A percentile compares a stretch with the other conserved stretches of the same genome.
Conservation (phyloP, 2,329 filamentous ascomycete genomes). For the Colletotrichum sp. region DNA sequence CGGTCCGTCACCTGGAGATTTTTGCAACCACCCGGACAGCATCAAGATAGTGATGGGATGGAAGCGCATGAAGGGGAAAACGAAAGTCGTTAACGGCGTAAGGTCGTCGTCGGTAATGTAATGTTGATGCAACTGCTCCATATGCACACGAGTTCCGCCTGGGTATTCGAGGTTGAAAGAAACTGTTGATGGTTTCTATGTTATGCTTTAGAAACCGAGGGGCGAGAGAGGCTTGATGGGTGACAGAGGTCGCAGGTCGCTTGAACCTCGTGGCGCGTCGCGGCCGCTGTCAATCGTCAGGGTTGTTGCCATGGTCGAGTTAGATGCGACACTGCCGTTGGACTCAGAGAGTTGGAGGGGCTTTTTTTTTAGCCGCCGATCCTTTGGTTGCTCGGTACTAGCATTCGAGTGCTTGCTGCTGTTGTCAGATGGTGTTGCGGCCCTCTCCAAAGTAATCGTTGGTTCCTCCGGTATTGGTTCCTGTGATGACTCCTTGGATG, state of each 20-base stretch:
- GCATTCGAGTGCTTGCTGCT: constrained; percentile 60
- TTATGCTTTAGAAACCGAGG: constrained; percentile 54
- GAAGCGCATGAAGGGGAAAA: neutral
- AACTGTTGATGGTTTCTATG: constrained; percentile 19
- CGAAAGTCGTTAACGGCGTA: constrained; percentile 37
- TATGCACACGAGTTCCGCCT: constrained; percentile 18
- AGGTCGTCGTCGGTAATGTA: constrained; percentile 37
- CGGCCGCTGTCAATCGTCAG: constrained; percentile 51
- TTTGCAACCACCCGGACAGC: neutral
- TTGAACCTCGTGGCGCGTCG: constrained; percentile 37
- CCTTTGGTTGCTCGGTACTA: constrained; percentile 32
- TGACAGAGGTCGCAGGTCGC: constrained; percentile 62
- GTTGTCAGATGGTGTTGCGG: constrained; percentile 67
- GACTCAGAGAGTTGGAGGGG: constrained; percentile 43
- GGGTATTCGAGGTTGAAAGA: constrained; percentile 18
- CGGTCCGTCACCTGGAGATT: neutral
- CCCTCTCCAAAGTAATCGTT: constrained; percentile 27
- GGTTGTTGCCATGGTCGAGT: constrained; percentile 49
- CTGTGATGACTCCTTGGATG: constrained; percentile 15
- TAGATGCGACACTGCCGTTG: constrained; percentile 49
- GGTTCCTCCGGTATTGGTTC: constrained; percentile 21
- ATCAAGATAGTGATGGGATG: neutral
- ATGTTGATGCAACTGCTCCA: constrained; percentile 7
- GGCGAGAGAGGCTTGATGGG: constrained; percentile 72
- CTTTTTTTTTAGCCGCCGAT: constrained; percentile 49